These are phyloP conservation scores for Chlorella sp. DNA, from an alignment of 139 green algal genomes.

Conservation along the genomic window DNA sequence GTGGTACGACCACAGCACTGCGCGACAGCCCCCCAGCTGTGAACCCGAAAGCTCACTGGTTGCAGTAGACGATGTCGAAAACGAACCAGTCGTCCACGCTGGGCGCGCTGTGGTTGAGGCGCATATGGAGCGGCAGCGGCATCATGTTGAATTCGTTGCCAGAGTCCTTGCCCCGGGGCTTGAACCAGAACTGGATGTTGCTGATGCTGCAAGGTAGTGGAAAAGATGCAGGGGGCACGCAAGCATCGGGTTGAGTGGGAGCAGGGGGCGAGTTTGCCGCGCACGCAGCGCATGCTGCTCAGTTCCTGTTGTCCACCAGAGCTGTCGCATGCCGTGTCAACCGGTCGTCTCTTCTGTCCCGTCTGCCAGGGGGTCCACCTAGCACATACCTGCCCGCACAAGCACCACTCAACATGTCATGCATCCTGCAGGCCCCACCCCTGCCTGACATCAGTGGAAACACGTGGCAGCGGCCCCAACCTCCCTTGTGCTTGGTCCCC, in stretches of 20 bases:
- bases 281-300: too few species aligned
- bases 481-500: background rate
- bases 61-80: conserved; percentile 49
- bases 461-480: too few species aligned
- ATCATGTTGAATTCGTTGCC: conserved; percentile 40
- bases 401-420: too few species aligned
- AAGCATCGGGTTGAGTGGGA: background rate
- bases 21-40: too few species aligned
- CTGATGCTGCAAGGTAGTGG: conserved; percentile 13
- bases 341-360: too few species aligned
- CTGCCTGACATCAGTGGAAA: too few species aligned
- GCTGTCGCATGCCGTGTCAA: too few species aligned
- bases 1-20: too few species aligned
- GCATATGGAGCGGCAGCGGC: conserved; percentile 40
- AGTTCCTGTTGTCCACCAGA: too few species aligned
- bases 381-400: too few species aligned
- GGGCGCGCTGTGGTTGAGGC: conserved; percentile 22
- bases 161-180: background rate
- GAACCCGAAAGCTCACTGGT: conserved; percentile 35
- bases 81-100: conserved; percentile 31
- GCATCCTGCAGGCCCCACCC: too few species aligned
- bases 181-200: conserved; percentile 44
- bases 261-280: background rate
- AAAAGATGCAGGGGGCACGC: background rate
- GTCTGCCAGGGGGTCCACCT: too few species aligned